Evolutionary conservation across 257 asterid species (phyloP), one percentile per base, ranked within the genome.

Genomic region (Salvia rosmarinus): DNA sequence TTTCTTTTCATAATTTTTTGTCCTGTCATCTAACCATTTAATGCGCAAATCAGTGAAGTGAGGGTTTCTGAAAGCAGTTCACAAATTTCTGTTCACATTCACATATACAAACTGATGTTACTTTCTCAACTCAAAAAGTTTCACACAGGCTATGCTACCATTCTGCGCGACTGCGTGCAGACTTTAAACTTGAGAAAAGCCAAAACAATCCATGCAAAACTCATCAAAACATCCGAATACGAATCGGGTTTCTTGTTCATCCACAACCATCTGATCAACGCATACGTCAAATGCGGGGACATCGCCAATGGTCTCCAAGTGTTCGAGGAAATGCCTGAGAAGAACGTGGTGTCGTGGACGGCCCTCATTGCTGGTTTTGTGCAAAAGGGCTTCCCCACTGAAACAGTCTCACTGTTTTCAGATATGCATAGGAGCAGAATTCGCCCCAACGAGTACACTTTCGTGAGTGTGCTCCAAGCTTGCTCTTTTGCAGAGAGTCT

Each of bases 291-390:
- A 82, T 79, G 87, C 3, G 85, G 90, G n/a, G 85, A 81, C 20
- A 68, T 78, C 0, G 23, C 6, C 4, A 57, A 39, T 1, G 88
- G 82, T 13, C 78, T 58, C 76, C 83, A 75, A 32, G 43, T 89
- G 95, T 85, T 89, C 21, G 92, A 85, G 1, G 92, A 85, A 85
- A 85, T 89, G 92, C 83, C 92, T 4, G 81, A 71, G 5, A 86
- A 62, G 77, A 89, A 89, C 47, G 88, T 89, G 1, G 89, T 87
- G 14, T 84, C 92, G 0, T 89, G 95, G 96, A 87, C 96, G 0
- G 84, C 87, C 47, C 89, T 85, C 71, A 79, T 90, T 75, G 87
- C 95, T 0, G 96, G 95, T 37, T 76, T 79, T 12, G 95, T 73
- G 67, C 92, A 85, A 14, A 86, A 82, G 79, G 90, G 89, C 3